Evolutionary conservation across 106 monocot genomes (phyloP).

Genomic region (Dendrobium huoshanense): DNA sequence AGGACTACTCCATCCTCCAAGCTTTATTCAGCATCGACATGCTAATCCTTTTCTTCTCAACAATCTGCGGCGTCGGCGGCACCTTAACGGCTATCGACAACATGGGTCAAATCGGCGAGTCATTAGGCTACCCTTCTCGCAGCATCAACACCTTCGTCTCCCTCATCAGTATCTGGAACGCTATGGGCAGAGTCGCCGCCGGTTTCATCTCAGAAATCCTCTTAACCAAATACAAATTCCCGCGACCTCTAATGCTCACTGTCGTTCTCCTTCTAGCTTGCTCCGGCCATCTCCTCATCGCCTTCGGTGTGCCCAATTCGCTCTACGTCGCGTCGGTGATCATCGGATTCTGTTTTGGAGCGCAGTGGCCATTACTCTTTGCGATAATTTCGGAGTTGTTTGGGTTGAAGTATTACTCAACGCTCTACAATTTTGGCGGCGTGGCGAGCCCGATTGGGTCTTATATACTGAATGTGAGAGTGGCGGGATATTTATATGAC

Average conservation of each 20-base stretch:
- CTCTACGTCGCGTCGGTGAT: constrained; percentile 72
- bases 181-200: constrained; percentile 46
- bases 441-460: constrained; percentile 65
- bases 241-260: constrained; percentile 50
- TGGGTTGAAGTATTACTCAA: constrained; percentile 80
- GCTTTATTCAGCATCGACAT: constrained; percentile 65
- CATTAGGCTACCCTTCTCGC: constrained; percentile 49
- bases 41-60: constrained; percentile 54
- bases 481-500: constrained; percentile 64
- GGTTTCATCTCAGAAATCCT: constrained; percentile 72
- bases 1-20: constrained; percentile 57
- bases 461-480: constrained; percentile 60
- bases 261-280: constrained; percentile 45
- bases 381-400: constrained; percentile 91
- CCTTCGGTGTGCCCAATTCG: constrained; percentile 48
- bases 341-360: constrained; percentile 80
- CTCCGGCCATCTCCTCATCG: constrained; percentile 59
- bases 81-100: constrained; percentile 87
- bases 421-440: constrained; percentile 62
- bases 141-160: constrained; percentile 69
- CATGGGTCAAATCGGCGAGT: constrained; percentile 89
- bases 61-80: constrained; percentile 69
- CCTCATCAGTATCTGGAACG: constrained; percentile 83
- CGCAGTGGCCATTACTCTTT: constrained; percentile 56
- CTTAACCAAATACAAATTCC: constrained; percentile 39